Conservation (phyloP, 345 rosid genomes). For the Citrus hindsii region DNA sequence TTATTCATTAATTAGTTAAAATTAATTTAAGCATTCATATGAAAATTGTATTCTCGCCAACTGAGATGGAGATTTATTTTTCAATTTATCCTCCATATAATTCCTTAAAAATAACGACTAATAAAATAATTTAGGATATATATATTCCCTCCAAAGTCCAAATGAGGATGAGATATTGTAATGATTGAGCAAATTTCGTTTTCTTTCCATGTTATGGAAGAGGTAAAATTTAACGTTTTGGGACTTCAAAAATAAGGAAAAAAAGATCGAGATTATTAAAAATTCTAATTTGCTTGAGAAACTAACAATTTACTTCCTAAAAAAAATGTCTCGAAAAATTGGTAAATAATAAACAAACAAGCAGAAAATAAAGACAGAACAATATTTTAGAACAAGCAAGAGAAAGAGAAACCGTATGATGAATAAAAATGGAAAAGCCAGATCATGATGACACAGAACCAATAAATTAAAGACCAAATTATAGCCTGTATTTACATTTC, state of each 20-base stretch:
- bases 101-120: background rate
- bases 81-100: background rate
- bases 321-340: no score
- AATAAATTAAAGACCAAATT: background rate
- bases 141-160: background rate
- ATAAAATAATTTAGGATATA: no score
- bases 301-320: background rate
- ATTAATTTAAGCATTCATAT: background rate
- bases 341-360: no score
- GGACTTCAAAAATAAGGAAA: background rate
- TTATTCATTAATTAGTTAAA: background rate
- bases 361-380: no score
- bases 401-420: background rate
- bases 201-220: background rate
- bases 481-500: slow-evolving; percentile 18
- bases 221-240: background rate
- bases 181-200: background rate
- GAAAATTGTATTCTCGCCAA: background rate
- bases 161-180: background rate
- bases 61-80: background rate
- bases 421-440: slow-evolving; percentile 11
- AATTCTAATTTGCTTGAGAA: background rate
- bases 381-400: background rate
- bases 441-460: slow-evolving; percentile 15
- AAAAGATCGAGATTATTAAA: no score